phyloP scores from a whole-genome alignment of 768 basidiomycete species.

The Suillus alpinus region DNA sequence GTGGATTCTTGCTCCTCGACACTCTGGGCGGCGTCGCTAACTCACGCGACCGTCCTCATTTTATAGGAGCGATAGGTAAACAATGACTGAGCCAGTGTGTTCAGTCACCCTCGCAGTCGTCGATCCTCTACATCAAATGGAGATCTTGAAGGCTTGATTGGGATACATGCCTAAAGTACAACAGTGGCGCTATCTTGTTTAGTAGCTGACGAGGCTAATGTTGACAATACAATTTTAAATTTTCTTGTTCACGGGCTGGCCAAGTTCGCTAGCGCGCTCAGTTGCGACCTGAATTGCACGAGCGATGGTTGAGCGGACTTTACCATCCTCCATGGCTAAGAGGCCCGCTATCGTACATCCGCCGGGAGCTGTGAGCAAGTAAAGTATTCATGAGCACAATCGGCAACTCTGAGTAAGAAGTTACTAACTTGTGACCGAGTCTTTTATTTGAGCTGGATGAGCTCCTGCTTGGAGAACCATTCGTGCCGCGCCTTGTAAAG shows the following conservation, averaged over 20 bases:
- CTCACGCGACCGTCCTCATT: constrained; percentile 90
- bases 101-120: constrained; percentile 35
- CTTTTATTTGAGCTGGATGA: constrained; percentile 96
- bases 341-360: constrained; percentile 99
- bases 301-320: constrained; percentile 91
- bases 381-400: constrained; percentile 6
- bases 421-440: constrained; percentile 89
- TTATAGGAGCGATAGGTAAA: constrained; percentile 81
- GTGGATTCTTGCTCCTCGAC: constrained; percentile 69
- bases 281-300: constrained; percentile 93
- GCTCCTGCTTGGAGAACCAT: constrained; percentile 89
- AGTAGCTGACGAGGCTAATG: not conserved
- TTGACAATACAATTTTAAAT: constrained; percentile 30
- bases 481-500: constrained; percentile 92
- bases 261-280: constrained; percentile 81
- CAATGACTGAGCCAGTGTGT: constrained; percentile 21
- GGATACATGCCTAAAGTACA: constrained; percentile 20
- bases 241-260: constrained; percentile 52
- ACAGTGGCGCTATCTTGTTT: not conserved
- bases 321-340: constrained; percentile 90
- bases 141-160: constrained; percentile 36
- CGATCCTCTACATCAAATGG: constrained; percentile 23
- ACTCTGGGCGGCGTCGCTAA: constrained; percentile 84
- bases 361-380: constrained; percentile 70
- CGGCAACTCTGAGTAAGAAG: not conserved